phyloP scores from a whole-genome alignment of 257 asterid species.

The Leptodermis oblonga region DNA sequence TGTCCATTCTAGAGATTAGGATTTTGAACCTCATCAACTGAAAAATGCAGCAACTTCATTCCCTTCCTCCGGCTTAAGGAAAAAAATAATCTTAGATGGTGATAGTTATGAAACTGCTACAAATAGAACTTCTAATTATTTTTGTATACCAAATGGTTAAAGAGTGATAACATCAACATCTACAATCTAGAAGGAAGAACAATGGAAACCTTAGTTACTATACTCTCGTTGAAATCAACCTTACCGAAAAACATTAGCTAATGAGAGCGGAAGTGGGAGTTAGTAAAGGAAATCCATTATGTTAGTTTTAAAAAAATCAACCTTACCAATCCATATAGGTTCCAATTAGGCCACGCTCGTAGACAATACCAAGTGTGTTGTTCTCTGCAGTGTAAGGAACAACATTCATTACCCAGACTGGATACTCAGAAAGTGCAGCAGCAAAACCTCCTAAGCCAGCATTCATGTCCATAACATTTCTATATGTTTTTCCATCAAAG shows the following conservation, averaged over 20 bases:
- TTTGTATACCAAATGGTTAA: not conserved
- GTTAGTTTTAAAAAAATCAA: not conserved
- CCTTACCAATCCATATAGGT: slow-evolving; percentile 27
- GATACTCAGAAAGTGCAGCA: slow-evolving; percentile 22
- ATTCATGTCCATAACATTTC: slow-evolving; percentile 18
- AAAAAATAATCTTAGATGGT: no score
- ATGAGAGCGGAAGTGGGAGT: not conserved
- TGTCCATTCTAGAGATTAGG: no score
- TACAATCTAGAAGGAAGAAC: not conserved
- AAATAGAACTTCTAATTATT: no score
- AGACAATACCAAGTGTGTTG: slow-evolving; percentile 27
- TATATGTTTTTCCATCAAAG: slow-evolving; percentile 14
- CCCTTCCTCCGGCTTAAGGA: no score
- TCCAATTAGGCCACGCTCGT: slow-evolving; percentile 31
- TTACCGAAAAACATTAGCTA: not conserved
- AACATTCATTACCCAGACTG: slow-evolving; percentile 35
- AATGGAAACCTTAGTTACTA: not conserved
- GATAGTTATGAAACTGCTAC: no score
- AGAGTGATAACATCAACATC: not conserved
- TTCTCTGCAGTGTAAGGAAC: slow-evolving; percentile 22
- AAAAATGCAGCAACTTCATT: no score
- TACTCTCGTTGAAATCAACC: no score
- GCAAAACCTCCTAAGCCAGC: slow-evolving; percentile 33
- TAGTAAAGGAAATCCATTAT: not conserved
- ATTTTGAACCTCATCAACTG: no score